Percentiles rank a stretch among this genome's conserved stretches.
Evolutionary conservation across 768 basidiomycete species (phyloP).

Genomic region (Mycena epipterygia): DNA sequence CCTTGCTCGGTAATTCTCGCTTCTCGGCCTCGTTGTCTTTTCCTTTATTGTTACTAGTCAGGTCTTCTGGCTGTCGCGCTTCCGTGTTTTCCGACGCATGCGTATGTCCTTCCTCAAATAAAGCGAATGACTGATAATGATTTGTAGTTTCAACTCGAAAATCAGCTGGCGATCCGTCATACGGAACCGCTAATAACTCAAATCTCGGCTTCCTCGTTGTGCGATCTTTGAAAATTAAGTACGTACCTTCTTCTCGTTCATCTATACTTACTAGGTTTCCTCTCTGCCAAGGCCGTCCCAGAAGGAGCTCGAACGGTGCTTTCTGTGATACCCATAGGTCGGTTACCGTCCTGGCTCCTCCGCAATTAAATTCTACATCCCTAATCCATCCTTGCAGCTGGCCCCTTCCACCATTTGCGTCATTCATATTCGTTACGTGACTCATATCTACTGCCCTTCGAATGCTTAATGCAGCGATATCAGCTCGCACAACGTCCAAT

Average conservation of each 20-base stretch:
- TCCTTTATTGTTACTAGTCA: too few relatives aligned
- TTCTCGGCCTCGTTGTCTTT: too few relatives aligned
- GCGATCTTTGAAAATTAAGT: slow-evolving; percentile 36
- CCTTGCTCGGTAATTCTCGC: too few relatives aligned
- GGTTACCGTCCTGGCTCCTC: slow-evolving; percentile 35
- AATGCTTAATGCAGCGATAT: slow-evolving; percentile 17
- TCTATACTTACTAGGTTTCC: slow-evolving; percentile 41
- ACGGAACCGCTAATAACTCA: slow-evolving; percentile 28
- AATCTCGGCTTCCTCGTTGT: neutral
- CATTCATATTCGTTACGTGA: slow-evolving; percentile 19
- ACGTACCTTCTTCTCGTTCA: slow-evolving; percentile 40
- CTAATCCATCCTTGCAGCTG: slow-evolving; percentile 37
- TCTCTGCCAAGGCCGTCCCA: slow-evolving; percentile 34
- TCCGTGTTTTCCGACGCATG: too few relatives aligned
- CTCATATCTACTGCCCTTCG: slow-evolving; percentile 30
- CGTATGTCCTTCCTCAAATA: too few relatives aligned
- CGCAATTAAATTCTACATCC: slow-evolving; percentile 37
- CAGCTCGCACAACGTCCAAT: neutral
- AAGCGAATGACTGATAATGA: neutral
- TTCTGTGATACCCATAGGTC: slow-evolving; percentile 39
- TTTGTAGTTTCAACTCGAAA: neutral
- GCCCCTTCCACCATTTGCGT: slow-evolving; percentile 45
- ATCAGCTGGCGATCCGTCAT: slow-evolving; percentile 13
- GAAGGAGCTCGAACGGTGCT: slow-evolving; percentile 13
- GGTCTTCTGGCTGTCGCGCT: too few relatives aligned